A percentile compares a stretch with the other conserved stretches of the same genome.
Evolutionary conservation across 2,329 filamentous ascomycete genomes (phyloP).

Genomic region (Ophiostoma triangulosporum): DNA sequence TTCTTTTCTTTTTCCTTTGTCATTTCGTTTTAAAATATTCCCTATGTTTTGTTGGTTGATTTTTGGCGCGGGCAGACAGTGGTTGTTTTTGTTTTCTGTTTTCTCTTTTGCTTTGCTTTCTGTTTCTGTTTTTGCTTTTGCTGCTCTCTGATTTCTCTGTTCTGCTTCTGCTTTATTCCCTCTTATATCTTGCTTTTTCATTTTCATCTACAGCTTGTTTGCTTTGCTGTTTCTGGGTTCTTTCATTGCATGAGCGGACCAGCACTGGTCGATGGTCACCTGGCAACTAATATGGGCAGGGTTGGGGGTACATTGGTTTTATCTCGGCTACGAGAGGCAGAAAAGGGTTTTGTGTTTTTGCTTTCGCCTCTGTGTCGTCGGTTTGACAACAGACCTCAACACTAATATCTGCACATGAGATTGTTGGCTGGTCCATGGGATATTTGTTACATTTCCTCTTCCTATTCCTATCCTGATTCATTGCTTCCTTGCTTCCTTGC

Average conservation of each 20-base stretch:
- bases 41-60: conserved; percentile 10
- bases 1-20: conserved; percentile 13
- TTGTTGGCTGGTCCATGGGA: conserved; percentile 39
- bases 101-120: conserved; percentile 3
- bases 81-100: conserved; percentile 10
- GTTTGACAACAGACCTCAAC: conserved; percentile 18
- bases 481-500: neutral
- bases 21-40: conserved; percentile 10
- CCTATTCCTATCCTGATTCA: neutral
- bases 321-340: conserved; percentile 14
- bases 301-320: conserved; percentile 21
- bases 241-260: conserved; percentile 16
- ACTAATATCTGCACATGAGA: conserved; percentile 31
- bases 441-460: conserved; percentile 20
- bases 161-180: conserved; percentile 14
- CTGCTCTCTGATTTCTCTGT: conserved; percentile 19
- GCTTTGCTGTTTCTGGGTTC: neutral
- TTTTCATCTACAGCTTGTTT: conserved; percentile 1
- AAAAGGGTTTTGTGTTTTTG: neutral
- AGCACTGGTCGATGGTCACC: conserved; percentile 24
- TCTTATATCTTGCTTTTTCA: neutral
- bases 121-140: conserved; percentile 10
- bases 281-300: conserved; percentile 31
- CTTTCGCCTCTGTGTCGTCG: neutral
- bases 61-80: conserved; percentile 12